Percentiles rank a stretch among this genome's conserved stretches.
Evolutionary conservation across 2,329 filamentous ascomycete species (phyloP).

Genomic region (Hymenoscyphus fraxineus): DNA sequence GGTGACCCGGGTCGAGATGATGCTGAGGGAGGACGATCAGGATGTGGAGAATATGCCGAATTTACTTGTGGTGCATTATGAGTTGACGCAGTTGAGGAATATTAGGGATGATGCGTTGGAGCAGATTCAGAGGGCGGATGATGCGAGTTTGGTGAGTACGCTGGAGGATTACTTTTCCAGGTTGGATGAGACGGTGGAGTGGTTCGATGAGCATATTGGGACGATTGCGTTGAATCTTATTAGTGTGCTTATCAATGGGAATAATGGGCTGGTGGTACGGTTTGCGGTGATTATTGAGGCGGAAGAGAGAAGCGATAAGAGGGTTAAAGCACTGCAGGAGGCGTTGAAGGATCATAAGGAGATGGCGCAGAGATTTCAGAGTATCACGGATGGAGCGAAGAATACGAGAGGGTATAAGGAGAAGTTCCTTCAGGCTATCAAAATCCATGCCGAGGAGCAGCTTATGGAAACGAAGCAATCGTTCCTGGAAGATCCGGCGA

Average conservation of each 20-base stretch:
- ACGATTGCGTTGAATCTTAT: constrained; percentile 87
- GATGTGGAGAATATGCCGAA: constrained; percentile 91
- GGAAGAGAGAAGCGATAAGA: constrained; percentile 93
- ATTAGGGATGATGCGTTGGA: constrained; percentile 96
- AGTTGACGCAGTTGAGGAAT: constrained; percentile 85
- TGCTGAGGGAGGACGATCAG: constrained; percentile 79
- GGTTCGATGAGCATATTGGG: constrained; percentile 94
- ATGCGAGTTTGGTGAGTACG: constrained; percentile 72
- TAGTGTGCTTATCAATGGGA: constrained; percentile 78
- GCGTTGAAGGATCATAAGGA: constrained; percentile 95
- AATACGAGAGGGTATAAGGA: constrained; percentile 94
- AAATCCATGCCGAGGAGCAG: constrained; percentile 57
- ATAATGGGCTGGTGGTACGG: constrained; percentile 84
- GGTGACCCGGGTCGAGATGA: constrained; percentile 68
- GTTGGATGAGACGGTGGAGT: constrained; percentile 82
- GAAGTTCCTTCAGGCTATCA: constrained; percentile 75
- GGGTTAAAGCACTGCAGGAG: constrained; percentile 86
- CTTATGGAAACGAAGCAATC: constrained; percentile 59
- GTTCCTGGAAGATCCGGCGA: constrained; percentile 79
- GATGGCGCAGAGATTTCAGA: constrained; percentile 88
- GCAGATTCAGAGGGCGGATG: constrained; percentile 78
- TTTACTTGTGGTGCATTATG: constrained; percentile 83
- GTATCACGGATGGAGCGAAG: constrained; percentile 89
- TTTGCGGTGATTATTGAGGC: constrained; percentile 90
- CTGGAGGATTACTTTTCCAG: constrained; percentile 85